A percentile compares a stretch with the other conserved stretches of the same genome.
These are phyloP conservation scores for Rhizopogon rudus DNA, from an alignment of 768 basidiomycete species.

Conservation along the genomic window DNA sequence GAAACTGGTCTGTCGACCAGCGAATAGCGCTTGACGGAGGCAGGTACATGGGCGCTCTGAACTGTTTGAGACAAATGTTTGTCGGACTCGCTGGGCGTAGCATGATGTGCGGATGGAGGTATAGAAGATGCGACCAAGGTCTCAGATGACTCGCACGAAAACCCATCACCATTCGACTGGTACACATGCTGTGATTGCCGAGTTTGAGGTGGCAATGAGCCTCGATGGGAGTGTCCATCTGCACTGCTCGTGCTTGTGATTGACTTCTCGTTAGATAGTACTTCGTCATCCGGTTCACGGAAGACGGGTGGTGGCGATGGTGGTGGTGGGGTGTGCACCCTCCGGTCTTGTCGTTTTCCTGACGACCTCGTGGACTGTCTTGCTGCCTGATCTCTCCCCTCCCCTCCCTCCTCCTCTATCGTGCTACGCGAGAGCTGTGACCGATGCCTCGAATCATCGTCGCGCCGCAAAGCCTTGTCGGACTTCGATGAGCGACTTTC, in stretches of 20 bases:
- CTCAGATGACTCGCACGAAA: slow-evolving; percentile 8
- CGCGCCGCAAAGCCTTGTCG: slow-evolving; percentile 32
- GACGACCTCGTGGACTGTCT: slow-evolving; percentile 40
- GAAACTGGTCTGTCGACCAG: slow-evolving; percentile 66
- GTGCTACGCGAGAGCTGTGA: slow-evolving; percentile 41
- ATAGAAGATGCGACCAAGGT: slow-evolving; percentile 1
- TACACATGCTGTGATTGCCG: slow-evolving; percentile 11
- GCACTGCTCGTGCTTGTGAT: neutral
- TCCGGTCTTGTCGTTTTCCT: slow-evolving; percentile 25
- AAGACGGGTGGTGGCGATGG: slow-evolving; percentile 24
- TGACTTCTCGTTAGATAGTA: slow-evolving; percentile 9
- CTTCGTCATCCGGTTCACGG: slow-evolving; percentile 28
- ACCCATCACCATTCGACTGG: slow-evolving; percentile 1
- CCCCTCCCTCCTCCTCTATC: slow-evolving; percentile 32
- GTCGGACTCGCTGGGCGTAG: slow-evolving; percentile 16
- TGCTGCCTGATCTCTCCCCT: slow-evolving; percentile 34
- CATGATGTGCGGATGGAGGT: slow-evolving; percentile 6
- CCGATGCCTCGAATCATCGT: slow-evolving; percentile 42
- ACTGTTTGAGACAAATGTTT: slow-evolving; percentile 22
- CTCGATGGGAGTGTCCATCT: slow-evolving; percentile 11
- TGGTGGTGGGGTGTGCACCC: slow-evolving; percentile 19
- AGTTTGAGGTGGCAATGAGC: slow-evolving; percentile 10
- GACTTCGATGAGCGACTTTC: slow-evolving; percentile 56
- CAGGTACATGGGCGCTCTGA: slow-evolving; percentile 39
- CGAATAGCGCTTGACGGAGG: slow-evolving; percentile 74